Evolutionary conservation across 768 basidiomycete genomes (phyloP).

Genomic region (Cystobasidiopsis lactophilus): DNA sequence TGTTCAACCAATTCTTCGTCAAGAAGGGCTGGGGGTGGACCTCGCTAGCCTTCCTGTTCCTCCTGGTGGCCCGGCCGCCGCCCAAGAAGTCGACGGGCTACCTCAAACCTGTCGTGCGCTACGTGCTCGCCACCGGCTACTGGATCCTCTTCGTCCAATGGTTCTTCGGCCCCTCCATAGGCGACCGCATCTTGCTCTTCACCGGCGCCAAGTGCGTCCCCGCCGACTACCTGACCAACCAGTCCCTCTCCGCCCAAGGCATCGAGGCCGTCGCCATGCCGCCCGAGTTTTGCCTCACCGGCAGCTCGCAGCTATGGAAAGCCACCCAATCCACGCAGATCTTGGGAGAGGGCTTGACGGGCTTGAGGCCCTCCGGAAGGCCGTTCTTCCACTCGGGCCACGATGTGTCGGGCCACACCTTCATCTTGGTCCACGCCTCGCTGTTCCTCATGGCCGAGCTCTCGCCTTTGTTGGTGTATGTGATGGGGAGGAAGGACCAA

Average conservation of each 20-base stretch:
- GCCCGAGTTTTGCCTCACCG: neutral
- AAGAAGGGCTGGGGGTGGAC: conserved; percentile 89
- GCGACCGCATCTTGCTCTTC: conserved; percentile 40
- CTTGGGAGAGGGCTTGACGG: neutral
- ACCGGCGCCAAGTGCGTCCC: conserved; percentile 59
- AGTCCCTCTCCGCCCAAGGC: neutral
- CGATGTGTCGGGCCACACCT: conserved; percentile 83
- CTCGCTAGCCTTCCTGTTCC: conserved; percentile 22
- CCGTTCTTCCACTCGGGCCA: conserved; percentile 34
- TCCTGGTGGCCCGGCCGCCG: conserved; percentile 7
- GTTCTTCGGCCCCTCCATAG: conserved; percentile 68
- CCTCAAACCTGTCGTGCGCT: conserved; percentile 9
- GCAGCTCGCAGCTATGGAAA: too few species aligned
- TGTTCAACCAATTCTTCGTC: conserved; percentile 65
- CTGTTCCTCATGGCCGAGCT: conserved; percentile 63
- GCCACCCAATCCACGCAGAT: neutral
- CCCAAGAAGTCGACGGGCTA: neutral
- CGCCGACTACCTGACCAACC: neutral
- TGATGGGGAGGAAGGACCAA: neutral
- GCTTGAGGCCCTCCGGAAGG: neutral
- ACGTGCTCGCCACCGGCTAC: conserved; percentile 33
- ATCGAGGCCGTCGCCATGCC: neutral
- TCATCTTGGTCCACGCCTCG: conserved; percentile 57
- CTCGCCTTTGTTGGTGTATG: conserved; percentile 21
- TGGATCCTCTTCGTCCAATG: conserved; percentile 53